A percentile compares a stretch with the other conserved stretches of the same genome.
Conservation (phyloP, 2,329 filamentous ascomycete genomes). For the Ceratocystis ficicola region DNA sequence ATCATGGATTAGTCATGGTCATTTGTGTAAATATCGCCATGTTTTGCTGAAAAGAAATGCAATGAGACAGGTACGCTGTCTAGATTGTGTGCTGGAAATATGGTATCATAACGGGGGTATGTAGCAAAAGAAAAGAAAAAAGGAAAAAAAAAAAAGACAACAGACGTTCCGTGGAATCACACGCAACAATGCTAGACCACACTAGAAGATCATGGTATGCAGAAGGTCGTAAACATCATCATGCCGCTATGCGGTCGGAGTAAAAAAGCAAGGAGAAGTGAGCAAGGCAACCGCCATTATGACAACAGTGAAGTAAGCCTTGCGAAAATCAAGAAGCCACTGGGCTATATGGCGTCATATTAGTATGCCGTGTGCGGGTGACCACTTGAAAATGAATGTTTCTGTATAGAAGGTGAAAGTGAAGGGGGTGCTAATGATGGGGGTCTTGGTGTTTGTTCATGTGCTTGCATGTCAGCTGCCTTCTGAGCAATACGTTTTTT, state of each 20-base stretch:
- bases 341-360: not conserved
- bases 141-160: not conserved
- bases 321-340: not conserved
- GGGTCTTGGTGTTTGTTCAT: not conserved
- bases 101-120: conserved; percentile 8
- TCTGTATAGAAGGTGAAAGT: not conserved
- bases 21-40: no score
- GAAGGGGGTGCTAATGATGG: not conserved
- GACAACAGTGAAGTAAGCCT: not conserved
- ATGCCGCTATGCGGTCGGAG: not conserved
- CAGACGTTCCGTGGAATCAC: not conserved
- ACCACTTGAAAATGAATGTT: not conserved
- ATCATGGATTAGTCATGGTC: not conserved
- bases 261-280: not conserved
- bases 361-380: not conserved
- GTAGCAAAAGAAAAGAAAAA: conserved; percentile 3
- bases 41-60: not conserved
- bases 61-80: not conserved
- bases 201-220: not conserved
- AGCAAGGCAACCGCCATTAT: not conserved
- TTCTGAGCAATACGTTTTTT: conserved; percentile 29
- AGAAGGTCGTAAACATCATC: conserved; percentile 8
- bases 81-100: not conserved
- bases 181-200: not conserved
- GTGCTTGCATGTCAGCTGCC: not conserved